Evolutionary conservation across 352 stramenopile genomes (phyloP), one percentile per base, ranked within the genome.

Genomic region (Phytophthora pistaciae): DNA sequence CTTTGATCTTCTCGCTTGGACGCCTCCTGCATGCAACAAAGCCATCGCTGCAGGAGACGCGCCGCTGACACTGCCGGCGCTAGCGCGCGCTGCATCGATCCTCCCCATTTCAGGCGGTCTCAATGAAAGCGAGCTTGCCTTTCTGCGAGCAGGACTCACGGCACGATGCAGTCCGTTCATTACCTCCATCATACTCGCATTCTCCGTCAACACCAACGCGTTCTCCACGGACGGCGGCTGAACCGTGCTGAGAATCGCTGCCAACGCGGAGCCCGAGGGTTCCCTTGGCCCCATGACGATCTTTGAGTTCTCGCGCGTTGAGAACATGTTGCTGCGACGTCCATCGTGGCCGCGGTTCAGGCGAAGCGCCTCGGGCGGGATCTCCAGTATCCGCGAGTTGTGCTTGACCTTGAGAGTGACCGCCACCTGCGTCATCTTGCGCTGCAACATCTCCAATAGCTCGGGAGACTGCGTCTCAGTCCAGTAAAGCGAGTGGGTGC

Each of bases 351-450:
- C 64, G 8, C 63, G 68, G 23, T 65, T 71, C 3, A 69, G 27
- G 61, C 68, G 56, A 48, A 84, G 48, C 18, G 70, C 75, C n/a
- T 75, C 55, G 2, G 70, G 60, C 5, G 70, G 70, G 1, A 72
- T 50, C 52, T 81, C 72, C 21, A 72, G 31, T 6, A 78, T 77
- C 7, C 64, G 60, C 5, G 68, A 68, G 20, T 75, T 75, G 52
- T 85, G 82, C 38, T 84, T 80, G 3, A 90, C 59, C 64, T 90
- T 91, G 42, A 91, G 74, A 21, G 73, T 78, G 57, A 91, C 80
- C 5, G 82, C 78, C 3, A 90, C 80, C 20, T 91, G 82, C 3
- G 82, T 89, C 78, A 91, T 85, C 50, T 89, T 90, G 59, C 88
- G 86, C 60, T 91, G 84, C 16, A 91, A 56, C 48, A 75, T 80